phyloP scores from a whole-genome alignment of 257 asterid genomes.

The Cruciata laevipes region DNA sequence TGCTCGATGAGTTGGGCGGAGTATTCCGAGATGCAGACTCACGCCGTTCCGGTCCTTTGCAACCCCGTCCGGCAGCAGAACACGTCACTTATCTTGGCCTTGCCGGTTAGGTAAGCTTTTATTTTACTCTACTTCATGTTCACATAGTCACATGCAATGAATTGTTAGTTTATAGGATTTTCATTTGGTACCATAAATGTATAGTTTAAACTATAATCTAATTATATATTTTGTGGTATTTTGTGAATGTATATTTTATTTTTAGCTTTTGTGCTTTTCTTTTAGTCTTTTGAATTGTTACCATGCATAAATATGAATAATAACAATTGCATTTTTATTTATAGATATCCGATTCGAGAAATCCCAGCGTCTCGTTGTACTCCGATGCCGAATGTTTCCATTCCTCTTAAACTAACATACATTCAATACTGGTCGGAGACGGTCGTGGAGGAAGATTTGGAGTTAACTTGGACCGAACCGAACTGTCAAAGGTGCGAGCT shows the following conservation, averaged over 20 bases:
- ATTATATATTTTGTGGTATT: too few relatives aligned
- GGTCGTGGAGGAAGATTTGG: constrained; percentile 34
- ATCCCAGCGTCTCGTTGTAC: constrained; percentile 33
- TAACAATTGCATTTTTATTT: too few relatives aligned
- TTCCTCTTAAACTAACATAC: constrained; percentile 32
- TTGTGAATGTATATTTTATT: too few relatives aligned
- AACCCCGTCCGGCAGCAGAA: constrained; percentile 24
- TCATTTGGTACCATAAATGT: too few relatives aligned
- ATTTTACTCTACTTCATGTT: neutral
- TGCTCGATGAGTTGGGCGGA: constrained; percentile 38
- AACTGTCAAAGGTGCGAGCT: neutral
- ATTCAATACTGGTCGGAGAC: constrained; percentile 32
- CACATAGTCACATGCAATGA: too few relatives aligned
- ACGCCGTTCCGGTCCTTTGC: constrained; percentile 32
- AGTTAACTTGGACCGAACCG: constrained; percentile 50
- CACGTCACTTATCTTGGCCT: constrained; percentile 35
- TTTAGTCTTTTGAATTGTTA: too few relatives aligned
- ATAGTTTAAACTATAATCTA: too few relatives aligned
- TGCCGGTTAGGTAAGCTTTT: neutral
- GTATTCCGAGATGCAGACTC: neutral
- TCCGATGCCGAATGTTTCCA: constrained; percentile 23
- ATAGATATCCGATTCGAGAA: neutral
- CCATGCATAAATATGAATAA: too few relatives aligned
- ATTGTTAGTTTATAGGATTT: too few relatives aligned
- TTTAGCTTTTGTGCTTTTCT: too few relatives aligned